Conservation (phyloP, 352 stramenopile genomes). For the Phytophthora litchii region DNA sequence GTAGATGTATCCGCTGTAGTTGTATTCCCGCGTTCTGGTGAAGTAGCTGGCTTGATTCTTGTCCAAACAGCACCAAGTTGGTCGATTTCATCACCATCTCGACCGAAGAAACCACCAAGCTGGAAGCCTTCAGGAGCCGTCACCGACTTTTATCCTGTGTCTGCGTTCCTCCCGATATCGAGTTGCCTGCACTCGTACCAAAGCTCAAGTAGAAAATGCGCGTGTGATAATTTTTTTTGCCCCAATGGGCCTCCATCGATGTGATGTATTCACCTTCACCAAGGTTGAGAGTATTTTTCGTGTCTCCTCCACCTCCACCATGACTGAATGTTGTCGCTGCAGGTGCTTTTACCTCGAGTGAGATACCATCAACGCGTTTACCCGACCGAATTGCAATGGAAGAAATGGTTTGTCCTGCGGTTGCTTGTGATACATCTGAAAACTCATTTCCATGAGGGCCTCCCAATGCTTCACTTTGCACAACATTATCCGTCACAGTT, state of each 20-base stretch:
- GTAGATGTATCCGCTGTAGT: too few relatives aligned
- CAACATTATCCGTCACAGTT: too few relatives aligned
- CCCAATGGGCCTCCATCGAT: slow-evolving; percentile 2
- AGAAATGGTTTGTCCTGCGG: background rate
- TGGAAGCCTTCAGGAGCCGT: background rate
- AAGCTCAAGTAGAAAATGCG: slow-evolving; percentile 6
- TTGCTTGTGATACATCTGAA: background rate
- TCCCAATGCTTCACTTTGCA: background rate
- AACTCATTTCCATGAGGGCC: background rate
- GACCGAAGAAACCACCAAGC: slow-evolving; percentile 3
- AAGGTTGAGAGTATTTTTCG: background rate
- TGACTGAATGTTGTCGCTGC: background rate
- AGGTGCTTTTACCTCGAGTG: slow-evolving; percentile 1
- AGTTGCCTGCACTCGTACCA: slow-evolving; percentile 1
- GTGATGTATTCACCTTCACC: slow-evolving; percentile 2
- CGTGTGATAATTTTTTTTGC: background rate
- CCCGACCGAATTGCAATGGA: background rate
- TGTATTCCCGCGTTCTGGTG: too few relatives aligned
- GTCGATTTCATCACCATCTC: background rate
- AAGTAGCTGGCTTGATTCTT: background rate
- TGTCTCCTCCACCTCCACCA: background rate
- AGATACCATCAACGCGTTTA: background rate
- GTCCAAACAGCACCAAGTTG: background rate
- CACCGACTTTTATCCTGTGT: background rate
- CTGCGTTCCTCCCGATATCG: slow-evolving; percentile 4